These are phyloP conservation scores for Plasmodium knowlesi DNA, from an alignment of 169 alveolate genomes.

Conservation along the genomic window DNA sequence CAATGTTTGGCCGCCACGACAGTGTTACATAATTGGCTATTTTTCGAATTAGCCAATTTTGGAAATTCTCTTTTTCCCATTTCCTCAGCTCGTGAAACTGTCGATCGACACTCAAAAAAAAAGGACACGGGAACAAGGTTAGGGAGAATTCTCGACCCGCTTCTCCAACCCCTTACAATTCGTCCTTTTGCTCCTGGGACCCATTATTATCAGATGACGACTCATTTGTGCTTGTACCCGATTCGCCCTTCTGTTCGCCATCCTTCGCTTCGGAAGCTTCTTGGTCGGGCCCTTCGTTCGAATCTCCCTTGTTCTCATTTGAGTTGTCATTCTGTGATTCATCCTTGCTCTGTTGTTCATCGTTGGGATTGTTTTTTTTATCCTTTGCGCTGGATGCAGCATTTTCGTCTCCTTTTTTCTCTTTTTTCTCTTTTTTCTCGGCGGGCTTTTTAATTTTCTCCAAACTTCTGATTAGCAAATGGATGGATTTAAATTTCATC, in stretches of 20 bases:
- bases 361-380: slow-evolving; percentile 32
- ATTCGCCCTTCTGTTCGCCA: not conserved
- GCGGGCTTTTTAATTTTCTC: slow-evolving; percentile 51
- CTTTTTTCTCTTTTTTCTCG: slow-evolving; percentile 10
- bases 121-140: not conserved
- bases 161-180: slow-evolving; percentile 1
- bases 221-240: not conserved
- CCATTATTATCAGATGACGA: not conserved
- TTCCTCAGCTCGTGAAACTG: not conserved
- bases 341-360: slow-evolving; percentile 30
- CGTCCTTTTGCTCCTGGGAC: slow-evolving; percentile 43
- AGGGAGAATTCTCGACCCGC: not conserved
- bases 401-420: not conserved
- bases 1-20: not conserved
- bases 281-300: not conserved
- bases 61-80: not conserved
- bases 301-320: not conserved
- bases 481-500: slow-evolving; percentile 12
- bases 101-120: not conserved
- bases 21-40: not conserved
- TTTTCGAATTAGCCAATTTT: not conserved
- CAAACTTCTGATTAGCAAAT: slow-evolving; percentile 10
- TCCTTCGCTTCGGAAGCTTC: not conserved
- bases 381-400: slow-evolving; percentile 3
- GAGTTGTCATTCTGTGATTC: not conserved